Base-by-base conservation (phyloP, 2,329 filamentous ascomycete species). In the Ceratocystis harringtonii region DNA sequence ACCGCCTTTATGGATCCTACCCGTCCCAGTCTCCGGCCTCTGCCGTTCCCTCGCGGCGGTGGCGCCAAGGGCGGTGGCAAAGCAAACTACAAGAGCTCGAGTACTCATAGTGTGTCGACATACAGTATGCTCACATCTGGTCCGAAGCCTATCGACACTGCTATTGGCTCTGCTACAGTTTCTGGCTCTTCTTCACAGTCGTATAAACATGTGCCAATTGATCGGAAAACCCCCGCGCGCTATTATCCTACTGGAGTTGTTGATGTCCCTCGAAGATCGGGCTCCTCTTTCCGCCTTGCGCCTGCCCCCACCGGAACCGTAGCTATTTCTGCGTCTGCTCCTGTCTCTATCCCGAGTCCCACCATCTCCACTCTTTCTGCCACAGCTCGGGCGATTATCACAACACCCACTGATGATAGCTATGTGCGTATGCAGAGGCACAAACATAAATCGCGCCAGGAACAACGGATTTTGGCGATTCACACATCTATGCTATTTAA, bases 401-500 rank as follows among this genome's bases (percentile, higher is more conserved):
- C 25, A 19, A 44, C n/a, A 48, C 43, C 48, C 15, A 61, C 55
- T 25, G 65, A 66, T 3, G 61, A 62, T 22, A 62, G 65, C 32
- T 66, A 52, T 61, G 62, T 32, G 41, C 63, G 44, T 44, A 43
- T 32, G 25, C 62, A 52, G 50, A 64, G 52, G 36, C 61, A 32
- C 52, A 45, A 41, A 17, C 65, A 64, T 30, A 52, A 64, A 15
- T 28, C 32, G 8, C 50, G 22, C 30, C 62, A 62, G 19, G 62
- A 65, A 41, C 45, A 43, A 3, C 61, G 67, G 60, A 69, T 50
- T 10, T 67, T 74, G 19, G 73, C 71, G 1, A 65, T 81, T 25
- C 79, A 81, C 70, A 79, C 79, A 1, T 76, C 77, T 3, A 71
- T 73, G 22, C 72, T 80, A 3, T 81, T 81, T 69, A 76, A 80